A percentile compares a stretch with the other conserved stretches of the same genome.
These are phyloP conservation scores for Herpetomonas samuelpessoai DNA, from an alignment of 208 protist species.

Conservation along the genomic window DNA sequence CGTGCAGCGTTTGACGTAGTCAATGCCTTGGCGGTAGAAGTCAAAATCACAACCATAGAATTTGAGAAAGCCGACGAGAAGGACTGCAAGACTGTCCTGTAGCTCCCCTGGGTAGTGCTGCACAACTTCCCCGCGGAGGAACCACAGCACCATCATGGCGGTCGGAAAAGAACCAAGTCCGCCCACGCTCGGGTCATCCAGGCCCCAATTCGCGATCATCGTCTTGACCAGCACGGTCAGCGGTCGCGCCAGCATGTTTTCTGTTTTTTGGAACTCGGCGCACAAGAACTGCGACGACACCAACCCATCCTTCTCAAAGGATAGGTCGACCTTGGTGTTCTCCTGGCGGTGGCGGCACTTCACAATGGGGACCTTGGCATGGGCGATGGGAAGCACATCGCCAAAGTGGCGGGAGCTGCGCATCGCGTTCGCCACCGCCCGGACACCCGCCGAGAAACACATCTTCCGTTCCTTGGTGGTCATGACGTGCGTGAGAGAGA, in stretches of 20 bases:
- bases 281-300: constrained; percentile 67
- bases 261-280: constrained; percentile 47
- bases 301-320: constrained; percentile 63
- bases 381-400: constrained; percentile 36
- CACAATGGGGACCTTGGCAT: constrained; percentile 81
- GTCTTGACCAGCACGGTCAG: constrained; percentile 80
- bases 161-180: constrained; percentile 87
- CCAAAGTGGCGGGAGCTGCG: constrained; percentile 32
- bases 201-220: constrained; percentile 38
- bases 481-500: constrained; percentile 7
- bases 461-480: constrained; percentile 8
- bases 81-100: constrained; percentile 37
- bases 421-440: constrained; percentile 42
- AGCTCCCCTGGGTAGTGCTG: constrained; percentile 32
- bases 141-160: constrained; percentile 80
- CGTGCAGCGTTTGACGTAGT: constrained; percentile 48
- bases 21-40: constrained; percentile 44
- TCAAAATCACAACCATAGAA: constrained; percentile 77
- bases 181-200: constrained; percentile 78
- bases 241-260: constrained; percentile 63
- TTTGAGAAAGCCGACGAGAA: constrained; percentile 69
- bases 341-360: constrained; percentile 56
- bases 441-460: constrained; percentile 24
- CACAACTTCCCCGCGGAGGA: constrained; percentile 46
- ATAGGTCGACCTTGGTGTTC: constrained; percentile 64